Evolutionary conservation across 2,329 filamentous ascomycete genomes (phyloP).

Genomic region (Verticillium nubilum): DNA sequence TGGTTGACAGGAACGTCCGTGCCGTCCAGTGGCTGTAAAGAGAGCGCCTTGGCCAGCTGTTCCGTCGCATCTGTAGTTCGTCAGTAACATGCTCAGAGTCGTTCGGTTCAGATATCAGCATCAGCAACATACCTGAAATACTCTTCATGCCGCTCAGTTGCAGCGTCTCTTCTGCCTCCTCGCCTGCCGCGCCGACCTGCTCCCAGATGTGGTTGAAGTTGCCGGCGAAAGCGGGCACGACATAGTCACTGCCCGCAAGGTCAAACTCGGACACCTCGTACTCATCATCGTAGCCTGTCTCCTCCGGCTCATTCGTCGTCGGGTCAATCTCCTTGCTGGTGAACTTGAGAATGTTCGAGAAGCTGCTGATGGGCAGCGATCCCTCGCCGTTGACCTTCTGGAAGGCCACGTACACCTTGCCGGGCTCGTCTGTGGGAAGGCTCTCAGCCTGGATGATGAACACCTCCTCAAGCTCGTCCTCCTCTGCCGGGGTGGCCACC

Average conservation of each 20-base stretch:
- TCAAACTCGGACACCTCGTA: constrained; percentile 95
- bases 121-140: constrained; percentile 67
- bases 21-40: constrained; percentile 88
- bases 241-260: constrained; percentile 85
- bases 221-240: constrained; percentile 87
- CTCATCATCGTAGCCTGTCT: constrained; percentile 91
- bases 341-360: constrained; percentile 93
- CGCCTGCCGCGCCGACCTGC: constrained; percentile 80
- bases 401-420: constrained; percentile 93
- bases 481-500: constrained; percentile 71
- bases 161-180: constrained; percentile 87
- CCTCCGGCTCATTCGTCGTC: constrained; percentile 86
- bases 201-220: constrained; percentile 97
- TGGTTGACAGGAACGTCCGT: constrained; percentile 85
- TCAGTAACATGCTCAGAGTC: constrained; percentile 7
- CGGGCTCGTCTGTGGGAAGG: constrained; percentile 78
- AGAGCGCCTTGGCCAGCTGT: constrained; percentile 78
- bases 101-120: neutral
- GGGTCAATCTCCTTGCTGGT: constrained; percentile 98
- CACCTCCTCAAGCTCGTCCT: constrained; percentile 81
- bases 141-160: constrained; percentile 85
- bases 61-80: constrained; percentile 75
- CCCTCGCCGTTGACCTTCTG: constrained; percentile 72
- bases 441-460: constrained; percentile 89
- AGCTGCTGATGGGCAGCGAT: constrained; percentile 72